Base-by-base conservation (phyloP, 352 stramenopile genomes). In the Phytophthora pisi region DNA sequence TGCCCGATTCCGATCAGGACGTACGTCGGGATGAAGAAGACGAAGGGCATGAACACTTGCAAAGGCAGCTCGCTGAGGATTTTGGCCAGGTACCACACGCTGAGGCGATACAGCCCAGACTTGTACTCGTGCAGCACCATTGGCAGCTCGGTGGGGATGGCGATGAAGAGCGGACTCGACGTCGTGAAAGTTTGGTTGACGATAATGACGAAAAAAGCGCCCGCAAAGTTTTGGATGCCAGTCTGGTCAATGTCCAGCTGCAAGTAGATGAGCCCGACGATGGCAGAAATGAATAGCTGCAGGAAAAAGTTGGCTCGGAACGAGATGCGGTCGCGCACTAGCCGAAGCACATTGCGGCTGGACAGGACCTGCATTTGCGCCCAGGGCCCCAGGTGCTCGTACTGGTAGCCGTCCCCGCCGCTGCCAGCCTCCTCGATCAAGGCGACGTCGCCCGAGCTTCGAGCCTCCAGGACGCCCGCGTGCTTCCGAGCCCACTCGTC, bases 21-120 rank as follows among this genome's bases (percentile, higher is more conserved):
- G 54, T 86, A 85, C 0, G 51, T 51, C 11, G 75, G 73, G 0
- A 79, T 18, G 30, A 88, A 72, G 34, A 78, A 74, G 0, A 83
- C 24, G 15, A 79, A 57, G 5, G 73, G 75, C 43, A 84, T 57
- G n/a, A 86, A 54, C 5, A 87, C 47, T 42, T 87, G 81, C 49
- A 88, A 56, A 1, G 58, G 68, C 7, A 86, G 42, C 50, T 90
- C 81, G 24, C 75, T 88, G 1, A 86, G 10, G 50, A 82, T 90
- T 51, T 79, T 84, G 28, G 77, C 66, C 4, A 84, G 0, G 38
- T 83, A 87, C 77, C 81, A 90, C 0, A 60, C 59, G 2, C 64
- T 36, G 9, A 86, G 38, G n/a, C 58, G 69, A 51, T 81, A 88
- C 0, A 89, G 24, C 3, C 79, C 75, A 1, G 53, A 52, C 7